These are phyloP conservation scores for Bromus sterilis DNA, from an alignment of 176 grass and related monocot genomes.

Conservation along the genomic window DNA sequence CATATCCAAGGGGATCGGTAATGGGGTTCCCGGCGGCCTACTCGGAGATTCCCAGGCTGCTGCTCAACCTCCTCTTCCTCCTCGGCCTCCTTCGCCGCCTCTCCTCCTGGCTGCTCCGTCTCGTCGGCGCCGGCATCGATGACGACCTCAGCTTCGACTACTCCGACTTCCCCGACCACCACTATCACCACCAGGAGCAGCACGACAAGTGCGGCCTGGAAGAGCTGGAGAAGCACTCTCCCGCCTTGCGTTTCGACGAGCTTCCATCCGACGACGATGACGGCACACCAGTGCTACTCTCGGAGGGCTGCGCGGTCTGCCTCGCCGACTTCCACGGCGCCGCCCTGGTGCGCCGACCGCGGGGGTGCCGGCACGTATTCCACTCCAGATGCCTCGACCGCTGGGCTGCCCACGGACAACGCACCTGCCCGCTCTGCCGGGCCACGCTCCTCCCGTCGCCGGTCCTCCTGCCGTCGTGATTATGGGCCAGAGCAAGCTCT, in stretches of 20 bases:
- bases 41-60: conserved; percentile 51
- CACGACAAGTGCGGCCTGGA: not conserved
- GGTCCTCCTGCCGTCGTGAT: too few relatives aligned
- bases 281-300: too few relatives aligned
- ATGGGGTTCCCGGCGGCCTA: conserved; percentile 72
- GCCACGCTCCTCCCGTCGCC: too few relatives aligned
- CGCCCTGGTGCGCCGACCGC: too few relatives aligned
- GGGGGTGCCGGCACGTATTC: too few relatives aligned
- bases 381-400: too few relatives aligned
- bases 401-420: too few relatives aligned
- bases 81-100: conserved; percentile 55
- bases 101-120: conserved; percentile 39
- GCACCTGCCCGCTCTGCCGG: too few relatives aligned
- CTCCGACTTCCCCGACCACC: not conserved
- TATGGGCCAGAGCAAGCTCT: too few relatives aligned
- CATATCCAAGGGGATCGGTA: not conserved
- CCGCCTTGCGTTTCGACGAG: conserved; percentile 59
- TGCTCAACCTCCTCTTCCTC: conserved; percentile 41
- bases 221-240: conserved; percentile 45
- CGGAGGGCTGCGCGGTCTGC: too few relatives aligned
- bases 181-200: not conserved
- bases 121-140: conserved; percentile 34
- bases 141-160: not conserved
- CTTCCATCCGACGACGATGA: too few relatives aligned
- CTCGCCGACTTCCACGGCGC: too few relatives aligned